These are phyloP conservation scores for Aureobasidium uvarum DNA, from an alignment of 2,329 filamentous ascomycete genomes.

Conservation along the genomic window DNA sequence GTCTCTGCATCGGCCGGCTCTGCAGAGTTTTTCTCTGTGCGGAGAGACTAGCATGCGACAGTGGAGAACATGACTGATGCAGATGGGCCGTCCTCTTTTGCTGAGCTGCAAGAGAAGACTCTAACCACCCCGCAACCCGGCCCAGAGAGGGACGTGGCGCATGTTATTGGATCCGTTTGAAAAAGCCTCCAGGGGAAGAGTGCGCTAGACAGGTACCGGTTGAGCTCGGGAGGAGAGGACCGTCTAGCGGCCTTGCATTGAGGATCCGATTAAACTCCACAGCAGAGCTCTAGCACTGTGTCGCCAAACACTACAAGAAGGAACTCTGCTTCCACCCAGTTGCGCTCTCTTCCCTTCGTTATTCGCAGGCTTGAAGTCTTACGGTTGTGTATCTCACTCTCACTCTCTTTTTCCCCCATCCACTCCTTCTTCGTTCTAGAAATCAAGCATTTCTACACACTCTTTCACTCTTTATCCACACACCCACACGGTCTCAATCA, in stretches of 20 bases:
- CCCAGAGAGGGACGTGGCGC: conserved; percentile 8
- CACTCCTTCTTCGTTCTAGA: conserved; percentile 27
- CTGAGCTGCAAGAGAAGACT: conserved; percentile 23
- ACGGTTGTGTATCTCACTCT: conserved; percentile 22
- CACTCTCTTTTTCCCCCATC: conserved; percentile 24
- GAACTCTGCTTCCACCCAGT: not conserved
- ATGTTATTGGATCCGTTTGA: conserved; percentile 15
- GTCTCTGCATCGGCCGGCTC: not conserved
- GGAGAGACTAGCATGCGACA: not conserved
- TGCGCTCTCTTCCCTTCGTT: not conserved
- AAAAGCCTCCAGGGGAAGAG: conserved; percentile 15
- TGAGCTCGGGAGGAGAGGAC: conserved; percentile 24
- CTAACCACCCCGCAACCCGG: conserved; percentile 21
- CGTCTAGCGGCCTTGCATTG: conserved; percentile 21
- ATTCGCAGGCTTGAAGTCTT: conserved; percentile 27
- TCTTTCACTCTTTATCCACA: conserved; percentile 20
- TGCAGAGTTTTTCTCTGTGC: conserved; percentile 16
- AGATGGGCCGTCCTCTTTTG: conserved; percentile 17
- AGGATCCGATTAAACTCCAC: conserved; percentile 21
- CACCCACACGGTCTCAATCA: conserved; percentile 12
- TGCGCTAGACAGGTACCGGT: conserved; percentile 23
- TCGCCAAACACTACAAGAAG: conserved; percentile 23
- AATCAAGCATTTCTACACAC: conserved; percentile 28
- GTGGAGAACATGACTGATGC: conserved; percentile 21
- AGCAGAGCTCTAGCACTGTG: conserved; percentile 10